Evolutionary conservation across 306 rosid genomes (phyloP).

Genomic region (Corylus avellana): DNA sequence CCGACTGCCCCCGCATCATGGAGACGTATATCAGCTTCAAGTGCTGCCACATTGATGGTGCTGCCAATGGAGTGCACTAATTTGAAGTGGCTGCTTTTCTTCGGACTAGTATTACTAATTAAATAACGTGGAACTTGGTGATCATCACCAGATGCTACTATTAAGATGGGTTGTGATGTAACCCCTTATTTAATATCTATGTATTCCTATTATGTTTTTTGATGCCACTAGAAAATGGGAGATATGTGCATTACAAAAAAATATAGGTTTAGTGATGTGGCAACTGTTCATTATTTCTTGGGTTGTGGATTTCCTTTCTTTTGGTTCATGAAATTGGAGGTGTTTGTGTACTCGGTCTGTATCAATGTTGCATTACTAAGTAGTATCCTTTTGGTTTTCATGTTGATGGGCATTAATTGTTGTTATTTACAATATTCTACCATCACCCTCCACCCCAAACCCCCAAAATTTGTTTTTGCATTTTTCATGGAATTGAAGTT

Average conservation of each 20-base stretch:
- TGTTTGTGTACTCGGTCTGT: background rate
- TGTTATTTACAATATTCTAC: background rate
- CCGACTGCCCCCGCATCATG: constrained; percentile 38
- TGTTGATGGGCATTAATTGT: background rate
- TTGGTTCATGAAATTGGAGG: background rate
- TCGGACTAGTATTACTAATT: background rate
- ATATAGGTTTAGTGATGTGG: no score
- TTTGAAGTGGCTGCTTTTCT: background rate
- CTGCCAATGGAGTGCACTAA: background rate
- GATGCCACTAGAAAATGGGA: background rate
- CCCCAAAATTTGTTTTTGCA: no score
- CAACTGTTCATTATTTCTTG: no score
- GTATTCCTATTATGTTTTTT: background rate
- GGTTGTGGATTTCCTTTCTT: background rate
- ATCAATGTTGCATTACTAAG: background rate
- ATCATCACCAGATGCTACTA: background rate
- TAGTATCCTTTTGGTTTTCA: background rate
- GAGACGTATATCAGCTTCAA: constrained; percentile 37
- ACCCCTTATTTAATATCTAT: background rate
- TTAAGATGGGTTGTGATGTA: background rate
- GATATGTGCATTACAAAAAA: no score
- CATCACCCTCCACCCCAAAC: background rate
- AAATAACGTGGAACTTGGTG: background rate
- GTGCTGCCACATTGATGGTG: background rate
- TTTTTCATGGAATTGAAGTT: no score